Evolutionary conservation across 345 rosid genomes (phyloP).

Genomic region (Gossypium longicalyx): DNA sequence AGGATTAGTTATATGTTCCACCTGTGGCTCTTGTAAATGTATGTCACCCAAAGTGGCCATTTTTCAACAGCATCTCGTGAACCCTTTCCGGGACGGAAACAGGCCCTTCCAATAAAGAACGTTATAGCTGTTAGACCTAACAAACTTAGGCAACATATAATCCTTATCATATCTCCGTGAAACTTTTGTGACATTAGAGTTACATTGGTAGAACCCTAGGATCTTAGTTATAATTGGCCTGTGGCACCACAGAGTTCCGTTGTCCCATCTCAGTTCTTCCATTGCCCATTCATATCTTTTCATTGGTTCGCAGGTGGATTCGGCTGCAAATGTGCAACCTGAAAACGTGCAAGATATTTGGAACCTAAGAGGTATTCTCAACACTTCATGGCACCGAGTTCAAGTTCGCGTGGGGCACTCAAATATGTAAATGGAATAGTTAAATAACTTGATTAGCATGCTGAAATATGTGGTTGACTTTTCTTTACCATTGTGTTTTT

Average conservation of each 20-base stretch:
- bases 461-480: neutral
- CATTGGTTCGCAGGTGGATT: conserved; percentile 57
- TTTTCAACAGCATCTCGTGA: neutral
- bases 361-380: conserved; percentile 91
- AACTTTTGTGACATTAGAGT: neutral
- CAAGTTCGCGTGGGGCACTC: conserved; percentile 68
- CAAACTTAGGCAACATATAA: neutral
- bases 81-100: neutral
- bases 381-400: conserved; percentile 91
- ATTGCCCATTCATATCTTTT: neutral
- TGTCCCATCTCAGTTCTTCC: neutral
- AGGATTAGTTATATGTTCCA: neutral
- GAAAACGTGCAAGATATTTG: conserved; percentile 73
- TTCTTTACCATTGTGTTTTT: neutral
- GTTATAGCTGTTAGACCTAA: too few species aligned
- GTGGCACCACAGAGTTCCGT: neutral
- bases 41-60: neutral
- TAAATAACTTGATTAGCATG: neutral
- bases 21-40: neutral
- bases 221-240: neutral
- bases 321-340: conserved; percentile 92
- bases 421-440: neutral
- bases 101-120: neutral
- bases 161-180: neutral
- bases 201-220: neutral